Percentiles rank a stretch among this genome's conserved stretches.
These are phyloP conservation scores for Dactylellina haptotyla DNA, from an alignment of 2,329 filamentous ascomycete genomes.

Conservation along the genomic window DNA sequence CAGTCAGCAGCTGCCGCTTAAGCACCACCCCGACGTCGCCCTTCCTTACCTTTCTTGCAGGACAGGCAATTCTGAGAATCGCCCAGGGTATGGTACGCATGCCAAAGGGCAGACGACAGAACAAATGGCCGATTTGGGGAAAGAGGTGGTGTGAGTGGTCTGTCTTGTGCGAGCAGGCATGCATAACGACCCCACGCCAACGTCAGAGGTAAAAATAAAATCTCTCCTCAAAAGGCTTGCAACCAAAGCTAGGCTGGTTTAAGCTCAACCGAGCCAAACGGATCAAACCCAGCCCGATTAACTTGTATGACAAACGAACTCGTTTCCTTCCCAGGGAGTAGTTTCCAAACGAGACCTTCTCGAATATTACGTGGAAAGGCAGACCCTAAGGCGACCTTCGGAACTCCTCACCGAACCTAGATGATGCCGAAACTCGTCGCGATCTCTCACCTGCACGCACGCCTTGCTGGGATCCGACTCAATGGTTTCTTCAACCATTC, in stretches of 20 bases:
- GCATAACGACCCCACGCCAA: constrained; percentile 28
- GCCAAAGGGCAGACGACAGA: constrained; percentile 24
- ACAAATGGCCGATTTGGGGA: constrained; percentile 20
- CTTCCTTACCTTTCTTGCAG: no score
- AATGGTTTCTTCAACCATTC: not conserved
- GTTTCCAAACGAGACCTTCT: constrained; percentile 19
- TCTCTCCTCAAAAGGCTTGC: constrained; percentile 13
- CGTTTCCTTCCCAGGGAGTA: not conserved
- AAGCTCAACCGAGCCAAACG: constrained; percentile 48
- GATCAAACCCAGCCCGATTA: constrained; percentile 22
- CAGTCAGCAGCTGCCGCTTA: constrained; percentile 23
- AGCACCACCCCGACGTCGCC: no score
- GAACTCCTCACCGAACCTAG: constrained; percentile 24
- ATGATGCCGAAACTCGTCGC: not conserved
- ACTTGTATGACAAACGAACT: constrained; percentile 21
- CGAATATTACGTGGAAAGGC: constrained; percentile 53
- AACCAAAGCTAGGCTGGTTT: no score
- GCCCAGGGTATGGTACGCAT: constrained; percentile 18
- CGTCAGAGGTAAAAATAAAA: constrained; percentile 23
- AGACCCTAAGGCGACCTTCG: constrained; percentile 43
- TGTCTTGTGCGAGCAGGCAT: constrained; percentile 2
- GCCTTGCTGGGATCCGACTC: not conserved
- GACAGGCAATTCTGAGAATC: constrained; percentile 27
- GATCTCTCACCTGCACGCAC: not conserved
- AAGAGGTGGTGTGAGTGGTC: constrained; percentile 46